Base-by-base conservation (phyloP, 1,139 yeast species). In the Wickerhamomyces sp. region DNA sequence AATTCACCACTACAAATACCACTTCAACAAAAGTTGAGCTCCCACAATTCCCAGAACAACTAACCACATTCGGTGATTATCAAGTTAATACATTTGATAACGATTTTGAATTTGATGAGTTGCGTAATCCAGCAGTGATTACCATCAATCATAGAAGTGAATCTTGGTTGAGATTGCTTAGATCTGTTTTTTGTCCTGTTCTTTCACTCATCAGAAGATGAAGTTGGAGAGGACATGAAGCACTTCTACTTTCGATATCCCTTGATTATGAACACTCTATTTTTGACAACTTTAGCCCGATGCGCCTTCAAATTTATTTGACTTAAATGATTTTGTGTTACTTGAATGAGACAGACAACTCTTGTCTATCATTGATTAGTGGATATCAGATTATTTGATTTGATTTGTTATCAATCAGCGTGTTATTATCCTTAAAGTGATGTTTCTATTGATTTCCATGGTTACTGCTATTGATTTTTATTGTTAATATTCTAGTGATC, bases 101-200 rank as follows among this genome's bases (percentile, higher is more conserved):
- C 43, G 54, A 51, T 39, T 57, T 56, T 54, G 67, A 55, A 47
- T 61, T 64, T 57, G 68, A 63, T 58, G 66, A 64, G 65, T 65
- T 66, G 70, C 69, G 71, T 64, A 65, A 66, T 66, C 70, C 71
- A 66, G 71, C 64, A 60, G 71, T 55, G 70, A 64, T 66, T 64
- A 62, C 66, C 50, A 52, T 43, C 49, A 45, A 42, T 27, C 32
- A 18, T n/a, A 39, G 33, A 34, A 27, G 31, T 11, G 37, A 14
- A 10, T 27, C 26, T 29, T 36, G 31, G 15, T 30, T 33, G 36
- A 32, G n/a, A 27, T 23, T 30, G 33, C 34, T 34, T 27, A 29
- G 52, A 47, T 40, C 40, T 44, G 41, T 44, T 13, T 41, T 31
- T 30, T 44, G 44, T 50, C 51, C 52, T 36, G 39, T 43, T 39